A percentile compares a stretch with the other conserved stretches of the same genome.
These are phyloP conservation scores for Solanum habrochaites DNA, from an alignment of 257 asterid species.

Conservation along the genomic window DNA sequence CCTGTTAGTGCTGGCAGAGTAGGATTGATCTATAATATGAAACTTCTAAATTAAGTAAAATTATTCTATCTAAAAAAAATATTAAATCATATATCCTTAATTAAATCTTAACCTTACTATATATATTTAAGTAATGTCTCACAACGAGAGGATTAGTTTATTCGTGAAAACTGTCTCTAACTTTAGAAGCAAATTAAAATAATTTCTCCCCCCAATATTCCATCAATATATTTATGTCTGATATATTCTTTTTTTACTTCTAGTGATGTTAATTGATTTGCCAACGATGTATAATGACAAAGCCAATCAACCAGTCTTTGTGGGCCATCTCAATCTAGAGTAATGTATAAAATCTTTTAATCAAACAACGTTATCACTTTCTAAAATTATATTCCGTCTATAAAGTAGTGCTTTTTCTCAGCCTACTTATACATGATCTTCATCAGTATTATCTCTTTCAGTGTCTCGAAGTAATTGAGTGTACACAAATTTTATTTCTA, in stretches of 20 bases:
- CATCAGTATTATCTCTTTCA: not conserved
- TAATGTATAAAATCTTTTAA: not conserved
- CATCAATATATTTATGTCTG: slow-evolving; percentile 12
- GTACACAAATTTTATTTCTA: not conserved
- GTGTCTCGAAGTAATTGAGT: not conserved
- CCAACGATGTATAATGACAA: not conserved
- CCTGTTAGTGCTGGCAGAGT: not conserved
- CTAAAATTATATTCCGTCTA: not conserved
- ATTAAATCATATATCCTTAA: not conserved
- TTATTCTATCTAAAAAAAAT: not conserved
- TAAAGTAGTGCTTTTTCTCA: not conserved
- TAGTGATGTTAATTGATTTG: slow-evolving; percentile 5
- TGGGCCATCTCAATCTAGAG: slow-evolving; percentile 4
- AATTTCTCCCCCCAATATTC: slow-evolving; percentile 29
- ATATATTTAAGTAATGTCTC: not conserved
- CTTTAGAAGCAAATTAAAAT: not conserved
- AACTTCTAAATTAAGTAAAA: not conserved
- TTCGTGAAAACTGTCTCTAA: not conserved
- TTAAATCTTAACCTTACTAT: not conserved
- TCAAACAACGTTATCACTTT: slow-evolving; percentile 13
- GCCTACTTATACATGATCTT: too few relatives aligned
- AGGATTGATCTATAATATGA: not conserved
- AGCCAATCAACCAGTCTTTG: slow-evolving; percentile 14
- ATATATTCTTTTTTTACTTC: not conserved
- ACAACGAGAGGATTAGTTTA: not conserved